Percentiles rank a stretch among this genome's conserved stretches.
These are phyloP conservation scores for Chimonanthus salicifolius DNA, from an alignment of 164 flowering plant species.

Conservation along the genomic window DNA sequence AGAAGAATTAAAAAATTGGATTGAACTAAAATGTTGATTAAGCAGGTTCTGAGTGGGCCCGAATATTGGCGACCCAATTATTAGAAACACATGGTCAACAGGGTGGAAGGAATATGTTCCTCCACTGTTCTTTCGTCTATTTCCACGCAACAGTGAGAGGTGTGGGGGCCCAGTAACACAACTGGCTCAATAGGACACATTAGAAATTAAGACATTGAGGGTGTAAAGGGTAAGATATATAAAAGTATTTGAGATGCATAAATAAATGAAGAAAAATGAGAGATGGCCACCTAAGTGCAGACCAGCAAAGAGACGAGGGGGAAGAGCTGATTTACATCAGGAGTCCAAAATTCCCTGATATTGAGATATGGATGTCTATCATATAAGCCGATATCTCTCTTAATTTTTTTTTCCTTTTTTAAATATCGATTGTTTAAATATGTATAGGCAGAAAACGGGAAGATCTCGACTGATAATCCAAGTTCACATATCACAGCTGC, in stretches of 20 bases:
- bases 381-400: neutral
- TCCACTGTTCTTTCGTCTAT: neutral
- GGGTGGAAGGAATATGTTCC: conserved; percentile 4
- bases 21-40: too few species aligned
- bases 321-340: neutral
- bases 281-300: neutral
- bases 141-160: conserved; percentile 6
- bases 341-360: neutral
- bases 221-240: neutral
- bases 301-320: neutral
- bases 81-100: neutral
- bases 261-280: neutral
- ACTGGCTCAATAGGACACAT: neutral
- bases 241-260: neutral
- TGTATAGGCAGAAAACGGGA: too few species aligned
- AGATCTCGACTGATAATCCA: too few species aligned
- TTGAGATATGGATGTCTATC: too few species aligned
- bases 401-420: too few species aligned
- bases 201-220: neutral
- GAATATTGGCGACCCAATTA: neutral
- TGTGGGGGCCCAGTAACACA: neutral
- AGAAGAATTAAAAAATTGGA: neutral
- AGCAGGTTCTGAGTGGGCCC: neutral
- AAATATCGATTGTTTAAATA: too few species aligned
- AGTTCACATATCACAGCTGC: too few species aligned